A percentile compares a stretch with the other conserved stretches of the same genome.
Evolutionary conservation across 495 filamentous ascomycete genomes (phyloP).

Genomic region (Aspergillus diversus): DNA sequence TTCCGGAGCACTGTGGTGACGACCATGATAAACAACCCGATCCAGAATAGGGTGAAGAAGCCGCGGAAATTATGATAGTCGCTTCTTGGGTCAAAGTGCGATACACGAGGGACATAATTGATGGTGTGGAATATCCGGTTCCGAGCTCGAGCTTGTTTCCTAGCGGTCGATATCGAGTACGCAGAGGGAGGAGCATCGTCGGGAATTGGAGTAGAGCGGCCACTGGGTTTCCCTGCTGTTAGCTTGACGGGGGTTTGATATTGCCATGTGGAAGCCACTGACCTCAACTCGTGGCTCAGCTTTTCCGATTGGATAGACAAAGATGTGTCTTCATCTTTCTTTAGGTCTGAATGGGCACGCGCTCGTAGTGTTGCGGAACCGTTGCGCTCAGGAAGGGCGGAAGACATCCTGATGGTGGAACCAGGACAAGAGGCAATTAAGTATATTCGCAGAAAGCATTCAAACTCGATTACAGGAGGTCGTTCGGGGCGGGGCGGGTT

Average conservation of each 20-base stretch:
- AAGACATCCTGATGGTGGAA: conserved; percentile 35
- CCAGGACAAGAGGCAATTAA: background rate
- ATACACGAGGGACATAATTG: conserved; percentile 89
- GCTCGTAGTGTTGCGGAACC: conserved; percentile 36
- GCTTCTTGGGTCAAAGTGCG: conserved; percentile 91
- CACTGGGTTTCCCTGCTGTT: conserved; percentile 52
- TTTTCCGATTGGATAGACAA: conserved; percentile 31
- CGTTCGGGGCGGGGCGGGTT: background rate
- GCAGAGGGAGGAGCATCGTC: conserved; percentile 89
- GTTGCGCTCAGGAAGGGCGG: conserved; percentile 34
- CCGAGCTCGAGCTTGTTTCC: conserved; percentile 83
- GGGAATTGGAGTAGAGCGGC: conserved; percentile 85
- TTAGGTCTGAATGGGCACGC: conserved; percentile 33
- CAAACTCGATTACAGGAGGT: conserved; percentile 29
- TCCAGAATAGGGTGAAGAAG: conserved; percentile 98
- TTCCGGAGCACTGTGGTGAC: conserved; percentile 90
- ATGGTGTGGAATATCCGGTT: conserved; percentile 94
- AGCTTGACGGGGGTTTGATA: background rate
- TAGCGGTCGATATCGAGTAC: conserved; percentile 79
- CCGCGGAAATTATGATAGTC: conserved; percentile 94
- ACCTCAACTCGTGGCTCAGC: conserved; percentile 38
- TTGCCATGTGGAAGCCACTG: background rate
- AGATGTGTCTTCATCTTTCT: conserved; percentile 32
- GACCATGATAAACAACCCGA: conserved; percentile 94
- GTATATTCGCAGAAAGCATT: conserved; percentile 10